These are phyloP conservation scores for Dovyalis caffra DNA, from an alignment of 345 rosid species.

Conservation along the genomic window DNA sequence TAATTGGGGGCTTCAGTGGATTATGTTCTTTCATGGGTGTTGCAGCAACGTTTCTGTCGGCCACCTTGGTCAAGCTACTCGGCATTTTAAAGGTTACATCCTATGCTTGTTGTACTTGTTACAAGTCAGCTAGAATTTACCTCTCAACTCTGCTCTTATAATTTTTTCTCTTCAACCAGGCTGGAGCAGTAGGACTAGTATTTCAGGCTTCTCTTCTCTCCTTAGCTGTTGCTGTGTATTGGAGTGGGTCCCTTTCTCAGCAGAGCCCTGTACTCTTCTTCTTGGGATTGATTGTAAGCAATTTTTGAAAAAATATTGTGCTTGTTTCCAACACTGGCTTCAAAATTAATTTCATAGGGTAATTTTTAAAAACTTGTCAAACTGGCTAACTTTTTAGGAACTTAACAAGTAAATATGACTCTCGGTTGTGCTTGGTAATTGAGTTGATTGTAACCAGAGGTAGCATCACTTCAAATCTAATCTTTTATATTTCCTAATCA, in stretches of 20 bases:
- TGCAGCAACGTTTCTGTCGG: conserved; percentile 85
- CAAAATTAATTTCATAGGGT: background rate
- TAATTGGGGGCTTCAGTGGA: conserved; percentile 90
- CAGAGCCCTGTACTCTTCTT: conserved; percentile 67
- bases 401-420: background rate
- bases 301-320: background rate
- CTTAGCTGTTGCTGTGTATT: conserved; percentile 70
- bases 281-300: conserved; percentile 76
- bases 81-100: conserved; percentile 69
- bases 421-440: no score
- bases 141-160: conserved; percentile 4
- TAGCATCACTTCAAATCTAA: no score
- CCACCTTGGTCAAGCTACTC: conserved; percentile 62
- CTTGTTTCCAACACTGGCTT: background rate
- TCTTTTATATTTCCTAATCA: background rate
- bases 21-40: conserved; percentile 93
- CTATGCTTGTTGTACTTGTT: conserved; percentile 9
- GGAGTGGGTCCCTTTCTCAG: conserved; percentile 69
- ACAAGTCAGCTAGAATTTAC: background rate
- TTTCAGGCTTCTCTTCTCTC: conserved; percentile 84
- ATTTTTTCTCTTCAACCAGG: conserved; percentile 47
- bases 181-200: conserved; percentile 83
- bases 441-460: no score
- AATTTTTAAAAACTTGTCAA: background rate
- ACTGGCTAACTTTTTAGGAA: no score